Evolutionary conservation across 2,329 filamentous ascomycete genomes (phyloP), one percentile per base, ranked within the genome.

Genomic region (Elsinoe ampelina): DNA sequence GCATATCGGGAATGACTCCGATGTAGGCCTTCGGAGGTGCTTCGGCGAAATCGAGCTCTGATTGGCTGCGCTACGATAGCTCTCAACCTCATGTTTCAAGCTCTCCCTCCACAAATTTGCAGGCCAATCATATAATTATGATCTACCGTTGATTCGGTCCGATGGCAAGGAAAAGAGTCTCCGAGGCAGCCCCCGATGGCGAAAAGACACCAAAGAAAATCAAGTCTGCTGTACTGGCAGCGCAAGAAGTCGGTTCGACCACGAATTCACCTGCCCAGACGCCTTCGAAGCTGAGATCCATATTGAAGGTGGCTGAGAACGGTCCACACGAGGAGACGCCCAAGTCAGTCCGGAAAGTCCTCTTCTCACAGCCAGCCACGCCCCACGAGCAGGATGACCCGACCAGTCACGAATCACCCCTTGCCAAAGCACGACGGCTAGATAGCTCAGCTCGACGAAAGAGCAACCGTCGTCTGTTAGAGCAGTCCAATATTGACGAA

Each of bases 391-490:
- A 67, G 34, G 65, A 61, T 6, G 58, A 57, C 3, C 68, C 65
- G 50, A 89, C 85, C 1, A 59, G 55, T 12, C 58, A 62, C 30
- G 63, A 64, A 11, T 68, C 66, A 8, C 65, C 59, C n/a, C 85
- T 87, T 0, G 80, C 81, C 36, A 79, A 83, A 62, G 77, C 80
- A 41, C 81, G 79, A 60, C 86, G 88, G 61, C 86, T 86, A 17
- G 89, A 96, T 71, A 83, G 87, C 50, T 96, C 91, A 4, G 92
- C 91, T 1, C 83, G 87, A 64, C 84, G 84, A 66, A 96, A 95
- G 76, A 95, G 88, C 68, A 87, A 86, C 19, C 79, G 84, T 54
- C 81, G 83, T 2, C 73, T 96, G 54, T 84, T 95, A 36, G 83
- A 91, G 66, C 83, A 84, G 42, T 83, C 84, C 5, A 76, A 86